Evolutionary conservation across 2,329 filamentous ascomycete species (phyloP), one percentile per base, ranked within the genome.

Genomic region (Claviceps sp.): DNA sequence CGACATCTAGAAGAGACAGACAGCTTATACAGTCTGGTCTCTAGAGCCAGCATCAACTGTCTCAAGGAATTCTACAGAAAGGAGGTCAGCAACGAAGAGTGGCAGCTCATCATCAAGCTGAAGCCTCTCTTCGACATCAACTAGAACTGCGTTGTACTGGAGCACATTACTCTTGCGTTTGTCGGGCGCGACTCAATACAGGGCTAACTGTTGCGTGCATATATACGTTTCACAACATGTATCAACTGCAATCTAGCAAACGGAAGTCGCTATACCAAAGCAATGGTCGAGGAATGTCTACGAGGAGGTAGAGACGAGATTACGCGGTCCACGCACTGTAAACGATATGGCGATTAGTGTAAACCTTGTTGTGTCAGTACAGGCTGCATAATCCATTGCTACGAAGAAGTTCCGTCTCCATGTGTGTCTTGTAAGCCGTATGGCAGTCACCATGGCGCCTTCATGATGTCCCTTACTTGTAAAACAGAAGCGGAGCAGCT

Each of bases 1-100:
- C 86, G 93, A 55, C 93, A 98, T 57, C 79, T 98, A 49, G 93
- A 98, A 69, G 91, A 98, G 68, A 81, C 82, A 57, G 93, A 98
- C 67, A 77, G 72, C 1, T 76, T 98, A 14, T 97, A 96, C 78
- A 91, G 85, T 58, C 76, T 86, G 54, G 89, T 98, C 62, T 93
- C 87, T 44, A 80, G 93, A 59, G 77, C 81, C 60, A 93, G 86
- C 63, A 98, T 98, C 67, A 88, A 98, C 70, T 89, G 84, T 8
- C 79, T 98, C 58, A 98, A 98, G 78, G 88, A 96, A 65, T 96
- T 89, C 67, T 98, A 96, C 73, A 78, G 90, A 52, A 74, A 81
- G 53, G 90, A 96, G 55, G 88, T 96, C 43, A 79, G 78, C 48
- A 91, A 87, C 70, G 93, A 97, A 11, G 93, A 98, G 72, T 98